Base-by-base conservation (phyloP, 768 basidiomycete genomes). In the Udeniomyces megalosporus region DNA sequence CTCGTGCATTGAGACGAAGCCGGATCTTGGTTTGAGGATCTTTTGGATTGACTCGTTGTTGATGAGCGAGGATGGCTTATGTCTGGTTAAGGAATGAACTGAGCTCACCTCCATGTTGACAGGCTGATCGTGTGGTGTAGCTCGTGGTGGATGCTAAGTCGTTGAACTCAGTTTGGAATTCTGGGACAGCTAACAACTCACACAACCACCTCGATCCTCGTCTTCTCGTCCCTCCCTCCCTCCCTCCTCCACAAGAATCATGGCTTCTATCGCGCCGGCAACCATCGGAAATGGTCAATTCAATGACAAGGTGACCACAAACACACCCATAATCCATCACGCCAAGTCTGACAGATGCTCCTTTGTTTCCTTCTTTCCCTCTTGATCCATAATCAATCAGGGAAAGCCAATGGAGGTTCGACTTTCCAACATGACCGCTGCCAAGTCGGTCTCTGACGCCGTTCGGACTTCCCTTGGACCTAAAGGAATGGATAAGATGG, bases 401-500 rank as follows among this genome's bases (percentile, higher is more conserved):
- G 88, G 90, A 66, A 97, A 99, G 76, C 91, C 92, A 20, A 96
- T 92, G 85, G 93, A 99, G 75, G 84, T 97, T 67, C 84, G 93
- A 67, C 76, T 92, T 75, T 93, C 90, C 55, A 99, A 97, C 74
- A 84, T 99, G 87, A 84, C 92, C 66, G 93, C 93, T 47, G 93
- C 93, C 28, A 97, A 97, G 67, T 72, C 93, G 31, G 95, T 99
- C 71, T 90, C 90, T 69, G 92, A 95, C 78, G 93, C 90, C 57
- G 92, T 99, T 47, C 80, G 93, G 69, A 97, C 93, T 49, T 96
- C 92, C 47, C 76, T 99, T 68, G 93, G 93, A 15, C 93, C 93
- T 51, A 83, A 86, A 74, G 93, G 93, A 66, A 99, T 99, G 93
- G 93, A 97, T 77, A 97, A 97, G 79, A 97, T 97, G 93, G 93